These are phyloP conservation scores for Priceomyces medius DNA, from an alignment of 805 yeast genomes.

Conservation along the genomic window DNA sequence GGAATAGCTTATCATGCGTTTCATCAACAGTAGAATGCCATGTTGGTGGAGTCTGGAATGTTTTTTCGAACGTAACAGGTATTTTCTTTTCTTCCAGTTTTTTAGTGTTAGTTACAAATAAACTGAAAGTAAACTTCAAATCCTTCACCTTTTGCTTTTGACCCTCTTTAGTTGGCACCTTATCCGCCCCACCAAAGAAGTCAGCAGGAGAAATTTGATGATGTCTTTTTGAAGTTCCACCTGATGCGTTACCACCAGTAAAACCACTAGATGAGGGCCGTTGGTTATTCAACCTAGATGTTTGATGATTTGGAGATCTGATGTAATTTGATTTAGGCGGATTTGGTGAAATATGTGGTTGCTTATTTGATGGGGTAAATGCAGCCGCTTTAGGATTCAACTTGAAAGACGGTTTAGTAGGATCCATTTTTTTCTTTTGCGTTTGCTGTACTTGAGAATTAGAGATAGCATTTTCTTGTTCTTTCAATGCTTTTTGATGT, in stretches of 20 bases:
- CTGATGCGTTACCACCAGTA: conserved; percentile 9
- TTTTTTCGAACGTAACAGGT: conserved; percentile 49
- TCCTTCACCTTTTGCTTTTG: conserved; percentile 34
- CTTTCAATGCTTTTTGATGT: conserved; percentile 13
- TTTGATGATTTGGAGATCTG: conserved; percentile 27
- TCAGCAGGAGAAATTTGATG: conserved; percentile 41
- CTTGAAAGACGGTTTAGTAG: conserved; percentile 61
- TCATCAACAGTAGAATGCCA: conserved; percentile 65
- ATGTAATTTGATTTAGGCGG: conserved; percentile 25
- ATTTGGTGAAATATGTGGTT: conserved; percentile 24
- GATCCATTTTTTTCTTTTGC: conserved; percentile 53
- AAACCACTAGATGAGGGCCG: conserved; percentile 29
- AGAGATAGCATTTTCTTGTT: conserved; percentile 4
- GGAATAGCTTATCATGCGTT: conserved; percentile 53
- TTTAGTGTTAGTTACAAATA: conserved; percentile 48
- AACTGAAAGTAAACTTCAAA: conserved; percentile 48
- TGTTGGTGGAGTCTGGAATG: conserved; percentile 74
- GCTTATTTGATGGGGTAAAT: conserved; percentile 51
- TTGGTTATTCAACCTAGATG: conserved; percentile 33
- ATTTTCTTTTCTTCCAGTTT: conserved; percentile 19
- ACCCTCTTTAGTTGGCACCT: conserved; percentile 37
- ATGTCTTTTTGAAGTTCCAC: conserved; percentile 26
- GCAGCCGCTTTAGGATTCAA: conserved; percentile 69
- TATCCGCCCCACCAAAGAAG: conserved; percentile 40
- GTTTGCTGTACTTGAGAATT: conserved; percentile 11